Conservation (phyloP, 305 asterid species). For the Ajuga reptans region DNA sequence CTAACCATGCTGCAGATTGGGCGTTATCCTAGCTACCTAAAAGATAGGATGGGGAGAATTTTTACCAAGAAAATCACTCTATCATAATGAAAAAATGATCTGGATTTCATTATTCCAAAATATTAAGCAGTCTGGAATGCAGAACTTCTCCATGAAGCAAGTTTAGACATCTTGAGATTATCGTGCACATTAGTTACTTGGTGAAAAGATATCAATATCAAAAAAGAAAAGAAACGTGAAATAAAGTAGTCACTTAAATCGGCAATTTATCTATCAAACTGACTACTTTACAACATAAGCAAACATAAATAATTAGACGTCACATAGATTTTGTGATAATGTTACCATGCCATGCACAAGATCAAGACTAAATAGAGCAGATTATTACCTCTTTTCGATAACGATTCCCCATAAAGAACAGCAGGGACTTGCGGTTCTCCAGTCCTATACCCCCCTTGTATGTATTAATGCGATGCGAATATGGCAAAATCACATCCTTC, state of each 20-base stretch:
- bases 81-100: neutral
- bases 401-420: slow-evolving; percentile 93
- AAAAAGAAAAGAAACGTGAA: neutral
- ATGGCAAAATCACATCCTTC: slow-evolving; percentile 86
- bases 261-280: neutral
- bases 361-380: neutral
- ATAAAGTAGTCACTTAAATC: neutral
- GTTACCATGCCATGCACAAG: neutral
- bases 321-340: neutral
- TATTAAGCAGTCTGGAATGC: neutral
- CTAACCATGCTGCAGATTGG: neutral
- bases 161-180: neutral
- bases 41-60: neutral
- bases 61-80: neutral
- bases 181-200: neutral
- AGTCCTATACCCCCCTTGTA: slow-evolving; percentile 67
- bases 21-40: neutral
- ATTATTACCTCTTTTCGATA: slow-evolving; percentile 79
- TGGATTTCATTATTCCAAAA: neutral
- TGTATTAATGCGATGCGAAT: slow-evolving; percentile 83
- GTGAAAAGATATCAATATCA: neutral
- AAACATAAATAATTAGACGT: neutral
- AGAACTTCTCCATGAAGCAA: neutral
- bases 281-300: neutral
- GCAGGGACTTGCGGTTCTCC: slow-evolving; percentile 54